These are phyloP conservation scores for Bipolaris cookei DNA, from an alignment of 2,329 filamentous ascomycete genomes.

Conservation along the genomic window DNA sequence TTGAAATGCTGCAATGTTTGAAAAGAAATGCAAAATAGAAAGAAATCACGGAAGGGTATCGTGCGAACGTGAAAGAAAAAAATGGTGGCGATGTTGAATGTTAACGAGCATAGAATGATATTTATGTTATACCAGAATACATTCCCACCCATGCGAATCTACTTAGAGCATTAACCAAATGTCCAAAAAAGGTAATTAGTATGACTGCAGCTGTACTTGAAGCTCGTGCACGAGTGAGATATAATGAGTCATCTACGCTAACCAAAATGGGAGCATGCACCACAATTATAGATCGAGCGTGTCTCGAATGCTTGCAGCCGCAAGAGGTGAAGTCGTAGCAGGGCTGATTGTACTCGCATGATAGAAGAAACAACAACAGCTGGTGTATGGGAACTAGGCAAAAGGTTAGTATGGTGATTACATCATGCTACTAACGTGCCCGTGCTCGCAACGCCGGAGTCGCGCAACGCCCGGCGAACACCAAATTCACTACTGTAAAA, in stretches of 20 bases:
- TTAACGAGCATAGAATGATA: slow-evolving; percentile 10
- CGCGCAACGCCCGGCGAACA: too few species aligned
- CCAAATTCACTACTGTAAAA: too few species aligned
- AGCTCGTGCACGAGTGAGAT: slow-evolving; percentile 20
- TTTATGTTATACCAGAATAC: slow-evolving; percentile 4
- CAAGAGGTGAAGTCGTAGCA: too few species aligned
- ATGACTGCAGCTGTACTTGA: slow-evolving; percentile 23
- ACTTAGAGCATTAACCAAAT: background rate
- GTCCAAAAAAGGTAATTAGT: slow-evolving; percentile 11
- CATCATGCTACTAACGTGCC: background rate
- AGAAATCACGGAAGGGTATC: slow-evolving; percentile 17
- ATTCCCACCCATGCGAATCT: background rate
- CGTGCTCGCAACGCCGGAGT: too few species aligned
- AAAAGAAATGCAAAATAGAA: background rate
- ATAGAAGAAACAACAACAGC: background rate
- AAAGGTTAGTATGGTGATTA: background rate
- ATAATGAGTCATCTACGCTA: slow-evolving; percentile 40
- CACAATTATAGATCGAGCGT: slow-evolving; percentile 8
- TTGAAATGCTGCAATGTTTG: background rate
- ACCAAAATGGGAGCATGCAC: slow-evolving; percentile 19
- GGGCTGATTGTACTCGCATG: background rate
- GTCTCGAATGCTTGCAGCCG: background rate
- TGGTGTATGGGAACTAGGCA: background rate
- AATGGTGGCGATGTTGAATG: slow-evolving; percentile 3
- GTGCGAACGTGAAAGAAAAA: slow-evolving; percentile 4